Base-by-base conservation (phyloP, 768 basidiomycete genomes). In the Sistotremastrum suecicum region DNA sequence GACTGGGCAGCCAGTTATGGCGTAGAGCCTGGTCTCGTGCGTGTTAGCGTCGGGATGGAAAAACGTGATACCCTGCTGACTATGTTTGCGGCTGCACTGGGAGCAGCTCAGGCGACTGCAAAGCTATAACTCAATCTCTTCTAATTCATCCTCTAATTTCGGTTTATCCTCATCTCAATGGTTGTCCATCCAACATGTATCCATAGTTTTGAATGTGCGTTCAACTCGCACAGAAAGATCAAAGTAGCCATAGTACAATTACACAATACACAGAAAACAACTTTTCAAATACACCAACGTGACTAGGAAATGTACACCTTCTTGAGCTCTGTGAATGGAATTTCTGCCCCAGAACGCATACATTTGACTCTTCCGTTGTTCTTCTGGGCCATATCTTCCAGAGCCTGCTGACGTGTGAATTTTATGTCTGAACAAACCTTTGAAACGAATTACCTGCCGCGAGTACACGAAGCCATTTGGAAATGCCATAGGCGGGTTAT, bases 391-490 rank as follows among this genome's bases (percentile, higher is more conserved):
- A 94, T 94, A 37, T 87, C 83, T 58, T 83, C 75, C 48, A 92
- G 68, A 5, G 83, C 88, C 87, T 94, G 52, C n/a, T 20, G 11
- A 40, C 37, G 40, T 2, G 12, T 37, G 28, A 28, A 37, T 34
- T 31, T 39, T 29, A 46, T 7, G 6, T 36, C 6, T 36, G 39
- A 29, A 29, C 30, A 41, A 12, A 44, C 7, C 6, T 7, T 34
- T 34, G 28, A 43, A 29, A 41, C 46, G 7, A 29, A 31, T 48
- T 54, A 86, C 92, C 72, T 91, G 86, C 61, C 76, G 68, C n/a
- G 89, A 92, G 60, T 97, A 97, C 36, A 97, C 92, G 55, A 82
- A 72, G 11, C 94, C 92, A 51, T 87, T 78, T 2, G 90, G 84
- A 53, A 95, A 87, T 8, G 79, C 83, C 80, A 95, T 75, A 0